These are phyloP conservation scores for Poa pratensis DNA, from an alignment of 176 grass and related monocot species.

Conservation along the genomic window DNA sequence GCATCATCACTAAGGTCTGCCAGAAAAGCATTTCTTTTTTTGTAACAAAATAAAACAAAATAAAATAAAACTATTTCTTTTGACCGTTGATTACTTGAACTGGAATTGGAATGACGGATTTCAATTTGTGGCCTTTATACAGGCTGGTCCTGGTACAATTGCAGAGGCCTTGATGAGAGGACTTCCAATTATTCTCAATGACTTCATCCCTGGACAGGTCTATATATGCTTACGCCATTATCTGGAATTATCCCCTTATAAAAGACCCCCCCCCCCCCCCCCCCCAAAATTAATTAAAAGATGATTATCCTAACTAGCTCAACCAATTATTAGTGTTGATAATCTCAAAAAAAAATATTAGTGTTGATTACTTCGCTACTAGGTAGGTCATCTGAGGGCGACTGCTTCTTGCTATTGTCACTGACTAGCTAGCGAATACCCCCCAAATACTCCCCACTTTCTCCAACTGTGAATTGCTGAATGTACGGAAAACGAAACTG, in stretches of 20 bases:
- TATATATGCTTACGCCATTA: background rate
- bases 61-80: background rate
- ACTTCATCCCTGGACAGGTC: constrained; percentile 81
- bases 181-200: constrained; percentile 84
- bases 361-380: too few relatives aligned
- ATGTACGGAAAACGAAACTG: background rate
- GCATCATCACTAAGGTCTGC: constrained; percentile 81
- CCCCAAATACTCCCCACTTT: background rate
- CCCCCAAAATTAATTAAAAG: too few relatives aligned
- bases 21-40: background rate
- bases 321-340: too few relatives aligned
- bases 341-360: too few relatives aligned
- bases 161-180: constrained; percentile 83
- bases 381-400: background rate
- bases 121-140: too few relatives aligned
- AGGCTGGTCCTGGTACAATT: constrained; percentile 96
- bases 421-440: background rate
- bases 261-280: too few relatives aligned
- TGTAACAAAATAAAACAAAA: background rate
- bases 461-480: background rate
- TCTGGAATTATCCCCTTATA: background rate
- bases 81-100: background rate
- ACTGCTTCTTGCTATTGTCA: background rate
- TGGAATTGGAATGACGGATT: background rate
- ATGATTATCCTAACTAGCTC: too few relatives aligned